These are phyloP conservation scores for Tilletia caries DNA, from an alignment of 1,284 basidiomycete species.

Conservation along the genomic window DNA sequence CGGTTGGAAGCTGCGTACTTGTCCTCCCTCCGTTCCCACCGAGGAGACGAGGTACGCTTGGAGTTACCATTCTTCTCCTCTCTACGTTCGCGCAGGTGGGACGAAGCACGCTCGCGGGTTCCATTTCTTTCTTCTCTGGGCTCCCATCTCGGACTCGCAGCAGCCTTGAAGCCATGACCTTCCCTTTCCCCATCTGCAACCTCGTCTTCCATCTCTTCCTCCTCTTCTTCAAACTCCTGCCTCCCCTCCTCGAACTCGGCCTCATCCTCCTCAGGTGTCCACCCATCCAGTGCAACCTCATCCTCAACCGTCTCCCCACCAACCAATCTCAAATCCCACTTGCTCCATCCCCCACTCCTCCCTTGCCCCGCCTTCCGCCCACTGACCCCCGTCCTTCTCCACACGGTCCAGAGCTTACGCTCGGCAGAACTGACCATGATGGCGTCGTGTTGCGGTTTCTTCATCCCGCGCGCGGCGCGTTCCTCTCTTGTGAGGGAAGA, in stretches of 20 bases:
- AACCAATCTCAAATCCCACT: constrained; percentile 8
- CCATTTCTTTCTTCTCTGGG: too few relatives aligned
- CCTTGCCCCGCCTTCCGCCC: not conserved
- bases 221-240: not conserved
- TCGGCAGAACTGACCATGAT: constrained; percentile 8
- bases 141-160: constrained; percentile 58
- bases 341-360: not conserved
- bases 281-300: not conserved
- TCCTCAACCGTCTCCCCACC: constrained; percentile 12
- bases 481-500: not conserved
- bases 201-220: not conserved
- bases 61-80: too few relatives aligned
- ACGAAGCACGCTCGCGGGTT: too few relatives aligned
- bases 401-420: constrained; percentile 3
- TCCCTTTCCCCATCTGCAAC: not conserved
- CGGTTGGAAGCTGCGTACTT: too few relatives aligned
- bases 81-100: too few relatives aligned
- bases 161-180: constrained; percentile 56
- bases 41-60: constrained; percentile 20
- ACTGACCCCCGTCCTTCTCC: constrained; percentile 9
- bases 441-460: constrained; percentile 3
- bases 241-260: not conserved
- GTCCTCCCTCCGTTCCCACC: too few relatives aligned
- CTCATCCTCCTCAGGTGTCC: not conserved
- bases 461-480: not conserved